Evolutionary conservation across 1,284 basidiomycete species (phyloP).

Genomic region (Tylopilus orsonianus): DNA sequence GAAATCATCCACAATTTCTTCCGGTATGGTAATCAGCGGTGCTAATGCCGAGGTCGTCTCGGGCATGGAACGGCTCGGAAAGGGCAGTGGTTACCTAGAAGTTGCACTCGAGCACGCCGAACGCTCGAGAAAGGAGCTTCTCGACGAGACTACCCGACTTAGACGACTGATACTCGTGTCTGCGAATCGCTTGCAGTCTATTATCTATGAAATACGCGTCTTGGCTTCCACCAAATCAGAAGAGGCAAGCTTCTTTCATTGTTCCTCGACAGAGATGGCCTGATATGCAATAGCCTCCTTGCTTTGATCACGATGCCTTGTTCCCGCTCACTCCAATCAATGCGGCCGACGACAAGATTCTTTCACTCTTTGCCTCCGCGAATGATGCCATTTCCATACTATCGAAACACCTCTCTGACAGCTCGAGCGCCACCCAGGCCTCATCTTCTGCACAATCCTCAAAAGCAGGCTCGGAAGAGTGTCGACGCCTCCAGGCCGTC

Average conservation of each 20-base stretch:
- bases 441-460: conserved; percentile 4
- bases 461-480: conserved; percentile 35
- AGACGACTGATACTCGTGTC: conserved; percentile 66
- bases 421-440: conserved; percentile 14
- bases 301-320: conserved; percentile 41
- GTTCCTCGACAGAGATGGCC: conserved; percentile 2
- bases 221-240: conserved; percentile 39
- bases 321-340: conserved; percentile 59
- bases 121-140: conserved; percentile 59
- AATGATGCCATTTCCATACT: conserved; percentile 37
- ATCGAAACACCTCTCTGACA: conserved; percentile 23
- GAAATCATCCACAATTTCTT: conserved; percentile 44
- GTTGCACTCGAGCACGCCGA: conserved; percentile 75
- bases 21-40: conserved; percentile 50
- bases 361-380: conserved; percentile 46
- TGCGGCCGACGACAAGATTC: conserved; percentile 53
- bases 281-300: conserved; percentile 25
- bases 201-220: conserved; percentile 45
- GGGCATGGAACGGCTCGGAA: conserved; percentile 47
- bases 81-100: conserved; percentile 62
- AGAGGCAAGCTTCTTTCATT: conserved; percentile 40
- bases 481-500: conserved; percentile 45
- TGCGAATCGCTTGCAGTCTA: conserved; percentile 66
- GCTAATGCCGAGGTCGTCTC: conserved; percentile 54
- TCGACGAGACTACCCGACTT: conserved; percentile 71